Evolutionary conservation across 306 rosid species (phyloP).

Genomic region (Mimosa bimucronata): DNA sequence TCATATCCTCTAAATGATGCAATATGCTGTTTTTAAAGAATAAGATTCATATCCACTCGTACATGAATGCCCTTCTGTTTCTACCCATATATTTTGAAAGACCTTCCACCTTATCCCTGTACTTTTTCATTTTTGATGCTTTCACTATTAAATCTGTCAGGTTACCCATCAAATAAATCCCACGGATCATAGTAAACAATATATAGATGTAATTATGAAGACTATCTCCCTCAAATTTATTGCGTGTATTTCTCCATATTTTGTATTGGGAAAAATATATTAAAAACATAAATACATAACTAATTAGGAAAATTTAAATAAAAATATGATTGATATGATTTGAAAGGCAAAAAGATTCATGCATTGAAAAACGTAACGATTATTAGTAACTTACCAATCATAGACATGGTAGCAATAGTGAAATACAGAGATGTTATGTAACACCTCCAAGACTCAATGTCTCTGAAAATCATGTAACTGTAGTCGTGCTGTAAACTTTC

Average conservation of each 20-base stretch:
- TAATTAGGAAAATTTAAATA: constrained; percentile 28
- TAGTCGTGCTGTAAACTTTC: constrained; percentile 86
- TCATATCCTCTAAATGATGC: constrained; percentile 91
- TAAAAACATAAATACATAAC: constrained; percentile 23
- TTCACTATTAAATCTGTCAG: constrained; percentile 98
- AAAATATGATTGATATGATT: constrained; percentile 26
- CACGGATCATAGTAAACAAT: constrained; percentile 91
- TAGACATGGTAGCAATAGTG: constrained; percentile 95
- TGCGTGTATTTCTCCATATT: constrained; percentile 98
- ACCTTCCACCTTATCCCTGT: constrained; percentile 93
- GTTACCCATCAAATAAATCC: constrained; percentile 97
- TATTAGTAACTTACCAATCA: constrained; percentile 67
- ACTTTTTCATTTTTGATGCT: too few relatives aligned
- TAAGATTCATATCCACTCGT: constrained; percentile 58
- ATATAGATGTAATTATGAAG: constrained; percentile 89
- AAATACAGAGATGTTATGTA: constrained; percentile 87
- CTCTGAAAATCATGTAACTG: constrained; percentile 82
- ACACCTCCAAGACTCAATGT: constrained; percentile 86
- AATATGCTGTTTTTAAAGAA: constrained; percentile 69
- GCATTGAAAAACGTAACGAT: background rate
- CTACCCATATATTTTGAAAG: constrained; percentile 84
- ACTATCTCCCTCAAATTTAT: constrained; percentile 95
- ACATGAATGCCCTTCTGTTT: constrained; percentile 85
- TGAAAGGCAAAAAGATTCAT: background rate
- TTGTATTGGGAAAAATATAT: constrained; percentile 51